phyloP scores from a whole-genome alignment of 2,329 filamentous ascomycete genomes.

The Talaromyces albobiverticillius region DNA sequence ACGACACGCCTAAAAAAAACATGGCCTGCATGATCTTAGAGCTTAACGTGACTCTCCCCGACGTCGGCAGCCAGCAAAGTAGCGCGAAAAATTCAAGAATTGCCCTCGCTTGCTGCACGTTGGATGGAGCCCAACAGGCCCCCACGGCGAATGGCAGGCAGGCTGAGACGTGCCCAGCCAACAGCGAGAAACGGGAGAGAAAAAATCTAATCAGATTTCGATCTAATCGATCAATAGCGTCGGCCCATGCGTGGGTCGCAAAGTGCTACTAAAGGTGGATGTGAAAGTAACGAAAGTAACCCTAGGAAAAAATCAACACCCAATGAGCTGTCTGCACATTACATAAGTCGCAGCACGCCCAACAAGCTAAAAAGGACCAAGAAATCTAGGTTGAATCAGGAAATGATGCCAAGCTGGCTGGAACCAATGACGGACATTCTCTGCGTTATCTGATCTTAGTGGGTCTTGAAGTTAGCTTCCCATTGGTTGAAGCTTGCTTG shows the following conservation, averaged over 20 bases:
- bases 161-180: too few relatives aligned
- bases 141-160: neutral
- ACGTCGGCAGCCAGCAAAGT: neutral
- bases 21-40: neutral
- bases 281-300: too few relatives aligned
- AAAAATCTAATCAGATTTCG: neutral
- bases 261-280: too few relatives aligned
- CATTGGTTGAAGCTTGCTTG: too few relatives aligned
- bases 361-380: too few relatives aligned
- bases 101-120: neutral
- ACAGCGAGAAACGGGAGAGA: neutral
- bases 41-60: too few relatives aligned
- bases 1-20: neutral
- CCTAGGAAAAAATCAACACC: neutral
- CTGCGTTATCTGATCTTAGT: neutral
- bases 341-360: neutral
- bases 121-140: too few relatives aligned
- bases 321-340: neutral
- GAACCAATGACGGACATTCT: neutral
- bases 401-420: neutral
- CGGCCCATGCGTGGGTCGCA: too few relatives aligned
- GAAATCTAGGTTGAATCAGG: neutral
- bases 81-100: neutral
- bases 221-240: constrained; percentile 10
- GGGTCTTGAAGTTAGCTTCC: too few relatives aligned